phyloP scores from a whole-genome alignment of 768 basidiomycete species.

The Phaffia australis region DNA sequence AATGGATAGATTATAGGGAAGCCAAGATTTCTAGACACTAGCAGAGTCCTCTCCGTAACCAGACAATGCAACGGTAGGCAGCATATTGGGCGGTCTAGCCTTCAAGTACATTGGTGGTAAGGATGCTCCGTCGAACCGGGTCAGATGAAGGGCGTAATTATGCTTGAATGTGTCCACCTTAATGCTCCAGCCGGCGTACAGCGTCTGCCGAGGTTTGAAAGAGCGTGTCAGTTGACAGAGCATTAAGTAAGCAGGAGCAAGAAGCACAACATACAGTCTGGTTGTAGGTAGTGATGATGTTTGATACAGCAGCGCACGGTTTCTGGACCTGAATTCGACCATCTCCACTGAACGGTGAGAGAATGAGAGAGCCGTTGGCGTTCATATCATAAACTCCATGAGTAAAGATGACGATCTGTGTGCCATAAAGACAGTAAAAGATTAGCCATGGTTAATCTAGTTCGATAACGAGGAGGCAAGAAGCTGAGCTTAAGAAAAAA shows the following conservation, averaged over 20 bases:
- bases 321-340: constrained; percentile 93
- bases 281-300: constrained; percentile 78
- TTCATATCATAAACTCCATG: constrained; percentile 66
- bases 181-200: constrained; percentile 54
- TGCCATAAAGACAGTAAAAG: constrained; percentile 36
- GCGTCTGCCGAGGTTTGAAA: constrained; percentile 26
- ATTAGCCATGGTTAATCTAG: no score
- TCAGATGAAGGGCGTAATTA: constrained; percentile 59
- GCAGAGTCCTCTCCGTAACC: constrained; percentile 24
- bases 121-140: constrained; percentile 65
- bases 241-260: not conserved
- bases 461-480: no score
- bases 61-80: constrained; percentile 61
- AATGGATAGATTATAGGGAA: no score
- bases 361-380: constrained; percentile 66
- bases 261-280: constrained; percentile 46
- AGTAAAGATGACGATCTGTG: constrained; percentile 75
- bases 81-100: constrained; percentile 68
- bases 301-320: constrained; percentile 76
- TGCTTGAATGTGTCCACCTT: constrained; percentile 47
- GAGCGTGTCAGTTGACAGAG: no score
- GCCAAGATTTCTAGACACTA: no score
- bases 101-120: constrained; percentile 43
- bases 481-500: no score
- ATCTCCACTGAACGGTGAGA: constrained; percentile 62